Evolutionary conservation across 2,329 filamentous ascomycete genomes (phyloP).

Genomic region (Diaporthe ampelina): DNA sequence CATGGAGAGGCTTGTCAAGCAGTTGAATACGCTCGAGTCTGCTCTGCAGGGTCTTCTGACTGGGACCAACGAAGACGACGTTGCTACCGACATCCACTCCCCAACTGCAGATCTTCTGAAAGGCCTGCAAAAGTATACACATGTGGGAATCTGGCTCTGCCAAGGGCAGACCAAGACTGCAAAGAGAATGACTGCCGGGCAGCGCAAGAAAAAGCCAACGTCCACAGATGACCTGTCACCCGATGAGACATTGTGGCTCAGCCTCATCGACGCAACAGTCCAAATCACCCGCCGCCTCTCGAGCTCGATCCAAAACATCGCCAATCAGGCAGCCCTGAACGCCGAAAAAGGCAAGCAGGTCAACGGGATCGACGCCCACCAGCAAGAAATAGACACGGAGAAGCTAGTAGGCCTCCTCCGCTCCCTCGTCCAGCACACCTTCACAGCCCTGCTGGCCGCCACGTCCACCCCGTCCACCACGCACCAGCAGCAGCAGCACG

Average conservation of each 20-base stretch:
- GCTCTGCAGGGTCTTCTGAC: conserved; percentile 81
- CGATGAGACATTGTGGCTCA: conserved; percentile 72
- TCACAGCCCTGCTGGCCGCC: conserved; percentile 85
- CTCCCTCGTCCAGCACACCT: conserved; percentile 87
- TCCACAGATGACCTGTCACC: conserved; percentile 61
- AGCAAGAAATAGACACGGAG: conserved; percentile 62
- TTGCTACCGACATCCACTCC: conserved; percentile 69
- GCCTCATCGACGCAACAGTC: conserved; percentile 72
- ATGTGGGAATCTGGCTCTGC: conserved; percentile 96
- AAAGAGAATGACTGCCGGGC: conserved; percentile 59
- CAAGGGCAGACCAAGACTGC: conserved; percentile 82
- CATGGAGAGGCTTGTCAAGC: conserved; percentile 86
- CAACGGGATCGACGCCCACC: conserved; percentile 47
- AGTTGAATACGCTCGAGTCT: conserved; percentile 84
- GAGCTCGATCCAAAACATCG: conserved; percentile 60
- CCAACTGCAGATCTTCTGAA: conserved; percentile 81
- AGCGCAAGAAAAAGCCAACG: conserved; percentile 65
- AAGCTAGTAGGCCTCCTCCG: conserved; percentile 79
- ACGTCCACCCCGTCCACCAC: conserved; percentile 68
- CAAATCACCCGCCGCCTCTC: conserved; percentile 76
- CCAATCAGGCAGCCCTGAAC: conserved; percentile 39
- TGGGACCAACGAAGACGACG: conserved; percentile 69
- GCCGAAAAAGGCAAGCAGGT: conserved; percentile 43
- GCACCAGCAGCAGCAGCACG: conserved; percentile 48
- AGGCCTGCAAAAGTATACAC: conserved; percentile 88